Conservation (phyloP, 345 rosid species). For the Ceriops zippeliana region DNA sequence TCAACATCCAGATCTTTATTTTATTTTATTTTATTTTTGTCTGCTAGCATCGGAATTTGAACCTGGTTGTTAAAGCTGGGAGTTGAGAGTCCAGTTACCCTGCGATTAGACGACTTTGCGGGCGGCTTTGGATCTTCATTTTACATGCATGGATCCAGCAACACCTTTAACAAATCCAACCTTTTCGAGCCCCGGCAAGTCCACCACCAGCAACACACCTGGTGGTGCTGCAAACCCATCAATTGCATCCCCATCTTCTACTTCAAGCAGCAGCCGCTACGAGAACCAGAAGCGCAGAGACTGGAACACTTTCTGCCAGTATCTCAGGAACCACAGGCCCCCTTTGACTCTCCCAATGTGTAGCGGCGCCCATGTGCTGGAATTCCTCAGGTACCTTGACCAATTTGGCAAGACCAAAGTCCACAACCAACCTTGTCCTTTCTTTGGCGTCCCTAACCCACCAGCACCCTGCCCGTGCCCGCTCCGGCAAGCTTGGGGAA, state of each 20-base stretch:
- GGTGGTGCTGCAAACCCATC: neutral
- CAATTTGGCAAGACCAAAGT: conserved; percentile 77
- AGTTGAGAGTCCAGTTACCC: too few relatives aligned
- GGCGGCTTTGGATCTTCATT: neutral
- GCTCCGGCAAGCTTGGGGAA: conserved; percentile 94
- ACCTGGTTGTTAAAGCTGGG: too few relatives aligned
- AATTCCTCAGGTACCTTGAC: conserved; percentile 72
- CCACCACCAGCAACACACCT: neutral
- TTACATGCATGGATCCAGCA: conserved; percentile 21
- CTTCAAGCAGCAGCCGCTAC: conserved; percentile 56
- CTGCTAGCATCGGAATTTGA: too few relatives aligned
- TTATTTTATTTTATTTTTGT: too few relatives aligned
- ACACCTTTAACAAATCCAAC: conserved; percentile 19
- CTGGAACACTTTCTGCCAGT: conserved; percentile 93
- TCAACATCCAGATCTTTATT: neutral
- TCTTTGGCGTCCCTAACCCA: conserved; percentile 82
- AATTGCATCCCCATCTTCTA: conserved; percentile 20
- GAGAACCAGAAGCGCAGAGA: conserved; percentile 85
- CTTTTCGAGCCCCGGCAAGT: conserved; percentile 8
- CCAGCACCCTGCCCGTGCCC: conserved; percentile 94
- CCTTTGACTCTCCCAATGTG: conserved; percentile 70
- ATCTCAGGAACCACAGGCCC: conserved; percentile 72
- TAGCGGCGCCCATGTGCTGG: conserved; percentile 84
- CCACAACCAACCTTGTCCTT: conserved; percentile 77
- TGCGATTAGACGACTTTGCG: too few relatives aligned